phyloP scores from a whole-genome alignment of 2,329 filamentous ascomycete species.

The Trichothecium sympodiale region DNA sequence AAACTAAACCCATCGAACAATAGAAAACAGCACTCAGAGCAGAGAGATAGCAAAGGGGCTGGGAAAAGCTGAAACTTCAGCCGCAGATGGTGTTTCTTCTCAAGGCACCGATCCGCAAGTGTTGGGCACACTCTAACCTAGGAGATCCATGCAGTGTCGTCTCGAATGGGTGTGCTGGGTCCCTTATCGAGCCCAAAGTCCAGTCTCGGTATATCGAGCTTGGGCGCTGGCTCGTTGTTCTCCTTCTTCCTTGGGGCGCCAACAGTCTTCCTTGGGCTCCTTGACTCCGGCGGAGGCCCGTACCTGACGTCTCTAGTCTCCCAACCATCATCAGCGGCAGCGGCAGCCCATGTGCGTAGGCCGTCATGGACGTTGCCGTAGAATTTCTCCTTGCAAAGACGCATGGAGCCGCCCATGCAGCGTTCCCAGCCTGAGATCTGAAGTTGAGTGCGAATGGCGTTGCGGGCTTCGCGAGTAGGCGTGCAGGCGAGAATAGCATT shows the following conservation, averaged over 20 bases:
- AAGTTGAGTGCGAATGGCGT: conserved; percentile 65
- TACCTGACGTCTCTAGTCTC: conserved; percentile 70
- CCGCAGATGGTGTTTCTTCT: too few relatives aligned
- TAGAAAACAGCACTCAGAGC: too few relatives aligned
- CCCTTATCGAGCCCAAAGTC: conserved; percentile 32
- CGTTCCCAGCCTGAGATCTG: conserved; percentile 84
- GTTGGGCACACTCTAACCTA: too few relatives aligned
- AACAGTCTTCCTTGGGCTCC: conserved; percentile 18
- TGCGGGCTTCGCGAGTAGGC: conserved; percentile 58
- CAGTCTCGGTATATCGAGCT: conserved; percentile 48
- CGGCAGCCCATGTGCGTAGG: conserved; percentile 80
- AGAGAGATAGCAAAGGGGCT: too few relatives aligned
- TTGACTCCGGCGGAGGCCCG: conserved; percentile 38
- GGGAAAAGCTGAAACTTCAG: too few relatives aligned
- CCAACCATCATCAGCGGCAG: conserved; percentile 82
- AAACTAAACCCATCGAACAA: not conserved
- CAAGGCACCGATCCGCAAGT: too few relatives aligned
- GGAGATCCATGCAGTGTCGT: too few relatives aligned
- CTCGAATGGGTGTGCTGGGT: too few relatives aligned
- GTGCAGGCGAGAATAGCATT: conserved; percentile 83
- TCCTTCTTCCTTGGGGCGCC: conserved; percentile 28
- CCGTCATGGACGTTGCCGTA: conserved; percentile 87
- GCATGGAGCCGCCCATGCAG: conserved; percentile 70
- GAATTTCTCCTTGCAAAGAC: conserved; percentile 96
- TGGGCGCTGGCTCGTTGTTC: conserved; percentile 44